Conservation (phyloP, 345 rosid species). For the Linum usitatissimum region DNA sequence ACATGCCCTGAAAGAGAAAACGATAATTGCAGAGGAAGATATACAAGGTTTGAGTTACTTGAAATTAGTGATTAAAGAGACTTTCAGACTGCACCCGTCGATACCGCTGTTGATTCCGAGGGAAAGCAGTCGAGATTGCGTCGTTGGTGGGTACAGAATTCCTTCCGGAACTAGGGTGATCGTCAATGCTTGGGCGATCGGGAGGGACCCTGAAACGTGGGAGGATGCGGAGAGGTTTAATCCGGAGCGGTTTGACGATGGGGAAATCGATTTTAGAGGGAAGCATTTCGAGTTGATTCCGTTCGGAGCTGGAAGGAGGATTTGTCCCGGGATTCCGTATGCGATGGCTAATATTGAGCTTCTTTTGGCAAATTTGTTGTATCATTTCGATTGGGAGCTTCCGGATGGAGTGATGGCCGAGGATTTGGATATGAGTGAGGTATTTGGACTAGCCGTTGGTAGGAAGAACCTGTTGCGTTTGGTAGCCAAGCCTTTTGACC, state of each 20-base stretch:
- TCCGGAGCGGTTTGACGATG: conserved; percentile 10
- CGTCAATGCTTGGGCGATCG: conserved; percentile 10
- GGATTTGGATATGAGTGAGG: conserved; percentile 13
- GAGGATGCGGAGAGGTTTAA: conserved; percentile 1
- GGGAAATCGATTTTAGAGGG: conserved; percentile 7
- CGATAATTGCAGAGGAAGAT: conserved; percentile 6
- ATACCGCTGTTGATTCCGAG: conserved; percentile 12
- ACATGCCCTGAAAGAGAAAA: conserved; percentile 9
- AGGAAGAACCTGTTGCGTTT: conserved; percentile 12
- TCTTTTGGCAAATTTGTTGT: conserved; percentile 11
- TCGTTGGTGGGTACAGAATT: conserved; percentile 7
- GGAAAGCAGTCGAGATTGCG: conserved; percentile 10
- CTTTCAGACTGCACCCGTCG: conserved; percentile 14
- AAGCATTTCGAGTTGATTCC: conserved; percentile 9
- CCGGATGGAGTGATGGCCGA: conserved; percentile 7
- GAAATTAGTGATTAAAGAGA: conserved; percentile 10
- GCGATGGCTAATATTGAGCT: conserved; percentile 14
- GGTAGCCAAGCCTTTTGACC: conserved; percentile 3
- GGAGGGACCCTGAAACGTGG: conserved; percentile 10
- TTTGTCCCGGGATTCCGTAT: conserved; percentile 15
- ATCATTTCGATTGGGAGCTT: conserved; percentile 16
- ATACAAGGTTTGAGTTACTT: conserved; percentile 11
- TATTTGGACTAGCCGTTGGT: conserved; percentile 10
- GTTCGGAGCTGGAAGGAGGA: conserved; percentile 15
- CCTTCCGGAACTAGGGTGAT: conserved; percentile 9